Base-by-base conservation (phyloP, 2,329 filamentous ascomycete species). In the Penicillium sp. region DNA sequence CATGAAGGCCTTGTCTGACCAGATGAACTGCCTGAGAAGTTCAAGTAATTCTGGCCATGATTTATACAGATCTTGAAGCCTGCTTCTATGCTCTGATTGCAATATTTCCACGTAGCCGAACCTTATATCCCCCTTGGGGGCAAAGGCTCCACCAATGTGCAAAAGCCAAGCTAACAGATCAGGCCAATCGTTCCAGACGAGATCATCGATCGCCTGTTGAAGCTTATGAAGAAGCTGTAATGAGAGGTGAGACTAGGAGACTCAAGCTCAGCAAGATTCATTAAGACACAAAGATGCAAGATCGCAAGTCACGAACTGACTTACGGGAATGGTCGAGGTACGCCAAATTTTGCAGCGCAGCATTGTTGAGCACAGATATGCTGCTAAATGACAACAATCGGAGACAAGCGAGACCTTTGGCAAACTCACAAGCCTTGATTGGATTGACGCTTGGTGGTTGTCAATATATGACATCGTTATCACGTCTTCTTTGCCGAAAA, bases 301-400 rank as follows among this genome's bases (percentile, higher is more conserved):
- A 28, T 33, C 26, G 41, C 10, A 18, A 44, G 18, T 6, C 12
- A 29, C 28, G 10, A 10, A 34, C 45, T 28, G 28, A 67, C 74
- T 53, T 59, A 77, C 75, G 0, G 75, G 75, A 52, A 78, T 70
- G 0, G 69, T 60, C 10, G 64, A 69, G 26, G 63, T 60, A 15
- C 68, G 61, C 75, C 75, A 78, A 4, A 74, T 24, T 31, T 65
- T 76, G 54, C 75, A 77, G 39, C 75, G 65, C 0, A 77, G 45
- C 68, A 71, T 74, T 6, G 52, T 60, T 3, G 75, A 72, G 47
- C 69, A 74, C n/a, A 78, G 29, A 60, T 76, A 78, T 8, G 71
- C 70, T 2, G 71, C 75, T 1, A 77, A 61, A 42, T 66, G 59
- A n/a, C 71, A 75, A 49, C 69, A 74, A 2, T 70, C 65, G 1